These are phyloP conservation scores for Pinus taeda DNA, from an alignment of 75 land plant genomes.

Conservation along the genomic window DNA sequence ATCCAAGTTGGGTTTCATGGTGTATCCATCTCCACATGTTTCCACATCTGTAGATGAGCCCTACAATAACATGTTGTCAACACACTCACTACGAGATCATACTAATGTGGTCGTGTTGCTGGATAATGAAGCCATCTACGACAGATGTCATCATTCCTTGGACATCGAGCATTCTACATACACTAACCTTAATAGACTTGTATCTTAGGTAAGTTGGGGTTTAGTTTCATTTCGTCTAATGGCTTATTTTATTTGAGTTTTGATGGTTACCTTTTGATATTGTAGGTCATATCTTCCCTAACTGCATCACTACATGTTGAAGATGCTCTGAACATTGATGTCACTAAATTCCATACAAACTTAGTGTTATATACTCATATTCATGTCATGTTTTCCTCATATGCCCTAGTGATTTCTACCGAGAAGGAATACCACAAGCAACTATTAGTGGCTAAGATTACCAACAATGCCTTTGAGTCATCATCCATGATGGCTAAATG, in stretches of 20 bases:
- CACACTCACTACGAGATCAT: slow-evolving; percentile 55
- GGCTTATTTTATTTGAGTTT: too few relatives aligned
- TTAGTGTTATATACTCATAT: slow-evolving; percentile 52
- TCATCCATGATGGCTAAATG: slow-evolving; percentile 55
- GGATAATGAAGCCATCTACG: slow-evolving; percentile 47
- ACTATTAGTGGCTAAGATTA: slow-evolving; percentile 58
- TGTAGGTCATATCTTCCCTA: slow-evolving; percentile 30
- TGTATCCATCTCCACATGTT: slow-evolving; percentile 64
- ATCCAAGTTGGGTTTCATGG: slow-evolving; percentile 55
- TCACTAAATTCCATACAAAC: slow-evolving; percentile 55
- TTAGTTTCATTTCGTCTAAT: too few relatives aligned
- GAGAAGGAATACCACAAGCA: slow-evolving; percentile 63
- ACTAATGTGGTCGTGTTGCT: slow-evolving; percentile 49
- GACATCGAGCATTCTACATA: slow-evolving; percentile 64
- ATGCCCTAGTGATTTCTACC: slow-evolving; percentile 46
- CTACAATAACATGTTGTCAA: slow-evolving; percentile 40
- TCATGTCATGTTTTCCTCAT: slow-evolving; percentile 74
- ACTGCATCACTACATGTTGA: slow-evolving; percentile 55
- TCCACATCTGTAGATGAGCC: slow-evolving; percentile 51
- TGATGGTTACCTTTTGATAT: too few relatives aligned
- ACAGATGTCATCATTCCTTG: slow-evolving; percentile 47
- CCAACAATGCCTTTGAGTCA: slow-evolving; percentile 51
- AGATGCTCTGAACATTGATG: slow-evolving; percentile 57
- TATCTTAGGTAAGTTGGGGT: slow-evolving; percentile 19
- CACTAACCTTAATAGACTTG: slow-evolving; percentile 61